Base-by-base conservation (phyloP, 495 filamentous ascomycete species). In the Penicillium riverlandense region DNA sequence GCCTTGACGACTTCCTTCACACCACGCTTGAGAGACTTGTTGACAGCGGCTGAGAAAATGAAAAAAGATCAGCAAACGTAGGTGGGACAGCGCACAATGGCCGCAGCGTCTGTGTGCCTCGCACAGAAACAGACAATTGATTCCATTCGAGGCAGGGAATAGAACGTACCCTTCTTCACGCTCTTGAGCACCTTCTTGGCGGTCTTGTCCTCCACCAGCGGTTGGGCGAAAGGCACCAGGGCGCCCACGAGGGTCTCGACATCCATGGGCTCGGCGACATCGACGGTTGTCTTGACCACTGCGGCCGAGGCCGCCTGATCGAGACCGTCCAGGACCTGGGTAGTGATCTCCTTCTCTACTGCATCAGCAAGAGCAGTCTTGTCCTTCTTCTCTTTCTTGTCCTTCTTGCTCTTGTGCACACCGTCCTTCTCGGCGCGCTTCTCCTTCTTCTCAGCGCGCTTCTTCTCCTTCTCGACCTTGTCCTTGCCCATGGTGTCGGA, bases 1-100 rank as follows among this genome's bases (percentile, higher is more conserved):
- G 88, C 79, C 74, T 99, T 99, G 70, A 96, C 88, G 61, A 92
- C 88, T 71, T 99, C 92, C 70, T 97, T 97, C 35, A 97, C 91
- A 67, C 92, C 92, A 58, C 94, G 90, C 70, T 91, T 89, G 66
- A 99, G 84, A 45, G 85, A 81, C 70, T 90, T 92, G 70, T 86
- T 78, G 69, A 94, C 95, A 47, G 89, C 87, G 40, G 88, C 91
- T 97, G 38, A 34, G 34, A 37, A 41, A 31, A 40, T 11, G 32
- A 34, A 34, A 12, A 10, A 34, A 10, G 9, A 34, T 11, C 32
- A 34, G 32, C 9, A 30, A 35, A 37, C 28, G 11, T 1, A 40
- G 31, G 32, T 14, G 35, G 37, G 22, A 22, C 22, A 22, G 22
- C 22, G 22, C 2, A 22, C 2, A 4, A 22, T 22, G 22, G 22